phyloP scores from a whole-genome alignment of 768 basidiomycete species.

The Suillus sp. region DNA sequence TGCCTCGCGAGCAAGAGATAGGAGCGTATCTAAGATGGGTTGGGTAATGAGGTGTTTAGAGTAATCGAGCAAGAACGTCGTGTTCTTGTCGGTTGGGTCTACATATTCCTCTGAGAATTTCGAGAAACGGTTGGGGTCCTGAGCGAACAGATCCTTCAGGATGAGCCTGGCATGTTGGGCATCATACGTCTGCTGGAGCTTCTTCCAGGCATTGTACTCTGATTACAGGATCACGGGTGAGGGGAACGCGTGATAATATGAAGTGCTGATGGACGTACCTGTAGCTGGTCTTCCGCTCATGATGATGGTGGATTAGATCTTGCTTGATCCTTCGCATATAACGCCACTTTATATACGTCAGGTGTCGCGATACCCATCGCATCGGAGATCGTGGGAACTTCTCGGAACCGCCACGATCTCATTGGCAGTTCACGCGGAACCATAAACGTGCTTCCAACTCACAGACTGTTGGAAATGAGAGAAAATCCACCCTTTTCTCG shows the following conservation, averaged over 20 bases:
- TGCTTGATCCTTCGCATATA: conserved; percentile 6
- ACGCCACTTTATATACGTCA: conserved; percentile 19
- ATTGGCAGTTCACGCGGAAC: conserved; percentile 10
- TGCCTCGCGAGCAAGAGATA: conserved; percentile 84
- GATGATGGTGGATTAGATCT: conserved; percentile 17
- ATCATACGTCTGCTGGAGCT: conserved; percentile 84
- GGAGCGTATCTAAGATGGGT: conserved; percentile 75
- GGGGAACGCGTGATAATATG: conserved; percentile 1
- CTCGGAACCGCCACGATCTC: background rate
- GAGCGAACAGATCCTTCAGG: conserved; percentile 90
- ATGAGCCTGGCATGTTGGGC: conserved; percentile 70
- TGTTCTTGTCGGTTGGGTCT: conserved; percentile 62
- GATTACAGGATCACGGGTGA: conserved; percentile 15
- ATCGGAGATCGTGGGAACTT: conserved; percentile 28
- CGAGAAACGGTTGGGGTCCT: conserved; percentile 84
- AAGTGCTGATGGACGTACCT: conserved; percentile 35
- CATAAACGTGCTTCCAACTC: conserved; percentile 4
- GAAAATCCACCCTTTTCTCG: conserved; percentile 17
- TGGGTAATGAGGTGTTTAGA: conserved; percentile 95
- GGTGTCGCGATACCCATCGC: background rate
- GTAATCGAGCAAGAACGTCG: conserved; percentile 90
- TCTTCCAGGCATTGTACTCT: conserved; percentile 92
- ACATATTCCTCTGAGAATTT: conserved; percentile 82
- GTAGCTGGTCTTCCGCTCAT: conserved; percentile 71
- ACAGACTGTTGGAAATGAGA: conserved; percentile 23